phyloP scores from a whole-genome alignment of 2,329 filamentous ascomycete species.

The Emergomyces orientalis region DNA sequence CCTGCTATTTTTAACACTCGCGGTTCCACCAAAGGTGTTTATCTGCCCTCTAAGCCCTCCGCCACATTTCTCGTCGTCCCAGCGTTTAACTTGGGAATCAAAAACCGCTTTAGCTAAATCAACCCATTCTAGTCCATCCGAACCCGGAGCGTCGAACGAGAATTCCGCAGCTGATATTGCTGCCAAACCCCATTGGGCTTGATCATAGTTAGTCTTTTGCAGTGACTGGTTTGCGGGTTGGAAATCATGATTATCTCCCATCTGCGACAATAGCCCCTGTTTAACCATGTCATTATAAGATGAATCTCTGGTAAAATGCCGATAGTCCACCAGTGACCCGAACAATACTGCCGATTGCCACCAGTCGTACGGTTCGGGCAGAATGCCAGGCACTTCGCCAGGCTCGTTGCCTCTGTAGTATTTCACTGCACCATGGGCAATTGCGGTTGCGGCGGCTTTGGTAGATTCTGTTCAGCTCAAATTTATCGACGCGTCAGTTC shows the following conservation, averaged over 20 bases:
- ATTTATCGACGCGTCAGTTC: background rate
- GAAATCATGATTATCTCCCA: conserved; percentile 30
- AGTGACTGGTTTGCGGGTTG: conserved; percentile 36
- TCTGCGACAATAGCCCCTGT: conserved; percentile 32
- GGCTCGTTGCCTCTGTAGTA: conserved; percentile 43
- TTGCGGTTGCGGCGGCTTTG: conserved; percentile 36
- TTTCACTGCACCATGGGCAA: conserved; percentile 42
- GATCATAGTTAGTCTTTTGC: conserved; percentile 48
- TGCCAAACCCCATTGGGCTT: conserved; percentile 49
- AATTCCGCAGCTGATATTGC: conserved; percentile 49
- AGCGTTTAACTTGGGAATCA: conserved; percentile 59
- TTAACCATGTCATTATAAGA: conserved; percentile 31
- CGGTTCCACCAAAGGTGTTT: conserved; percentile 64
- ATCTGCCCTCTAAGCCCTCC: conserved; percentile 80
- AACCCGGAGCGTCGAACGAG: conserved; percentile 36
- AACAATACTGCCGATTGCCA: conserved; percentile 40
- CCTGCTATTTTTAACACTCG: conserved; percentile 74
- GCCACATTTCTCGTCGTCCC: conserved; percentile 57
- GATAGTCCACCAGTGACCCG: conserved; percentile 34
- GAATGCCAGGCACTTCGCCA: conserved; percentile 43
- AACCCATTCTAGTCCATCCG: conserved; percentile 29
- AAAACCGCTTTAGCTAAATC: conserved; percentile 62
- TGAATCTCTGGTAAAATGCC: conserved; percentile 35
- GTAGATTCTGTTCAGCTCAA: conserved; percentile 32
- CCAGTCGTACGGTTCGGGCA: conserved; percentile 42